Evolutionary conservation across 1,139 yeast species (phyloP).

Genomic region (Candida tropicalis): DNA sequence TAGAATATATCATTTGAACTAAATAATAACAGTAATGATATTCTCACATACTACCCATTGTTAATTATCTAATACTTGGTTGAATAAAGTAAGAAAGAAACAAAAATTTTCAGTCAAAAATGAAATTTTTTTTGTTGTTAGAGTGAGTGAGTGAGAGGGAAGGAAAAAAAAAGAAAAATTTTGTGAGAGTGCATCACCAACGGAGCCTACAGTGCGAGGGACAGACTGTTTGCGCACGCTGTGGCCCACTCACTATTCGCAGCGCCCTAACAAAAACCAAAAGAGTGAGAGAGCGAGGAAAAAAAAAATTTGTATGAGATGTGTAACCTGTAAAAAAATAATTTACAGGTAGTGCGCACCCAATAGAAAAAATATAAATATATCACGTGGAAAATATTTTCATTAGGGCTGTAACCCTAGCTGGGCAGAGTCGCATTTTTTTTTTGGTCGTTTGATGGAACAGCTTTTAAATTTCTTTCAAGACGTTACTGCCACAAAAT

Average conservation of each 20-base stretch:
- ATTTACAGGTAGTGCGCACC: conserved; percentile 4
- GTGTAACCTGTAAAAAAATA: conserved; percentile 2
- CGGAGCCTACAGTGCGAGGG: too few relatives aligned
- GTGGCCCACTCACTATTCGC: not conserved
- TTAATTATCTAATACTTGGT: conserved; percentile 35
- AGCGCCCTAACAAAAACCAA: not conserved
- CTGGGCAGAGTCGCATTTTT: not conserved
- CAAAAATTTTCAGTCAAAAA: conserved; percentile 10
- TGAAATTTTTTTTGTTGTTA: conserved; percentile 17
- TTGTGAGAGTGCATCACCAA: too few relatives aligned
- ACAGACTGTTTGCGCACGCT: too few relatives aligned
- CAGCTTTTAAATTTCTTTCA: too few relatives aligned
- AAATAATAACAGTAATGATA: conserved; percentile 7
- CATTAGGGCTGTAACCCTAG: conserved; percentile 5
- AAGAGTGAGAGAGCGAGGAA: not conserved
- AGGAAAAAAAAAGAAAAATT: too few relatives aligned
- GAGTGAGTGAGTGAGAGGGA: not conserved
- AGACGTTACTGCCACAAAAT: too few relatives aligned
- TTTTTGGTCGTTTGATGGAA: not conserved
- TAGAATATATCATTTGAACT: conserved; percentile 1
- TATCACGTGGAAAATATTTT: not conserved
- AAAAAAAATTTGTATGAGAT: not conserved
- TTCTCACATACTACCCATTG: conserved; percentile 67
- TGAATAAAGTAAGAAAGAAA: conserved; percentile 7
- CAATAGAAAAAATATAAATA: not conserved